Base-by-base conservation (phyloP, 352 stramenopile species). In the Globisporangium lucens region DNA sequence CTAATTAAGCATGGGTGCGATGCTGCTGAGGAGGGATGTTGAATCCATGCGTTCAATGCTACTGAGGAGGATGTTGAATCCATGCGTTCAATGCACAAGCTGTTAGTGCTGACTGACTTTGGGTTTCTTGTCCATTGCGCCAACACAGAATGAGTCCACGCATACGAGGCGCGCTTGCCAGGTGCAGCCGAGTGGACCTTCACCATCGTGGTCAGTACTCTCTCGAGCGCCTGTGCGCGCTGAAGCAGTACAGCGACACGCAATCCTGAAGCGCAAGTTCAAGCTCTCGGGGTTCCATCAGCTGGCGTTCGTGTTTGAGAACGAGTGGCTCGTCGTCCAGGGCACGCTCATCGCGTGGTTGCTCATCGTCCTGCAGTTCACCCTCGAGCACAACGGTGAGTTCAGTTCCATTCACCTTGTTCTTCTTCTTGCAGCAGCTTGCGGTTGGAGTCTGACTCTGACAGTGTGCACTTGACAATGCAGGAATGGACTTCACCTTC, bases 251-350 rank as follows among this genome's bases (percentile, higher is more conserved):
- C n/a, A 46, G 47, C n/a, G 43, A 57, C 30, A 61, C 56, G 22
- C n/a, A 15, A 47, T 51, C 33, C 29, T 62, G n/a, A 30, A 33
- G 38, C 33, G 56, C n/a, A 46, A 35, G 56, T 62, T 62, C 38
- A 51, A 22, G 20, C 38, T 62, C 38, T 62, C 56, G 33, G 30
- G 30, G 12, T 30, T 62, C 56, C 56, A 51, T 36, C 38, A 35
- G 17, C 38, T 62, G 29, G 56, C 30, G 58, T 53, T 63, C 20
- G n/a, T 53, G 43, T 53, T 63, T 12, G n/a, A 63, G n/a, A 52
- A 51, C 27, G 33, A 63, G 57, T 33, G 57, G n/a, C 33, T 63
- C 24, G 41, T 63, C 41, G 41, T 63, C 30, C 36, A 63, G 13
- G 35, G 35, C 10, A 63, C 12, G 36, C 38, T 62, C 38, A 20